Evolutionary conservation across 257 asterid genomes (phyloP).

Genomic region (Vinca minor): DNA sequence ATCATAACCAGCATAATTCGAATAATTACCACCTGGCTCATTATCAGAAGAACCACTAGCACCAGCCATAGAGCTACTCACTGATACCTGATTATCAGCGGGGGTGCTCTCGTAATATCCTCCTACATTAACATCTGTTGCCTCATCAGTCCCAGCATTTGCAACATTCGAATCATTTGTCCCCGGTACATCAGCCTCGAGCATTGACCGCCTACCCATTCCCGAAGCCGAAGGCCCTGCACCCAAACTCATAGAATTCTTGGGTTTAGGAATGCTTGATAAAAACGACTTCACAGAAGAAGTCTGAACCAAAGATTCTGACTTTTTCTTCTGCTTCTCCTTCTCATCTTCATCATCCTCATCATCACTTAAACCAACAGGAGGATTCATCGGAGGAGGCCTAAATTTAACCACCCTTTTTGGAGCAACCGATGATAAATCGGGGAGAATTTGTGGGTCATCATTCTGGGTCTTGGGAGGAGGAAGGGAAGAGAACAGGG

Average conservation of each 20-base stretch:
- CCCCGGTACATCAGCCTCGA: slow-evolving; percentile 47
- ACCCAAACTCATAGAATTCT: slow-evolving; percentile 56
- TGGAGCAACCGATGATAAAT: slow-evolving; percentile 13
- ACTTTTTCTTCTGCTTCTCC: slow-evolving; percentile 49
- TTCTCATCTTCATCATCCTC: slow-evolving; percentile 41
- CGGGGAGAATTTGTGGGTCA: slow-evolving; percentile 8
- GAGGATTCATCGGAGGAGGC: slow-evolving; percentile 59
- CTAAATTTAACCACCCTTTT: slow-evolving; percentile 67
- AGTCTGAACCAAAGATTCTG: slow-evolving; percentile 32
- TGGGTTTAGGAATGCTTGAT: slow-evolving; percentile 72
- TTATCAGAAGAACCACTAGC: slow-evolving; percentile 12
- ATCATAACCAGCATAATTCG: slow-evolving; percentile 25
- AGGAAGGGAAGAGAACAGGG: slow-evolving; percentile 41
- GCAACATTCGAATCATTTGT: slow-evolving; percentile 19
- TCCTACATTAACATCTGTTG: slow-evolving; percentile 16
- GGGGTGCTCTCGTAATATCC: too few relatives aligned
- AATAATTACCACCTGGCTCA: slow-evolving; percentile 24
- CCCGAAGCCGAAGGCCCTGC: slow-evolving; percentile 51
- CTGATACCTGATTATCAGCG: slow-evolving; percentile 17
- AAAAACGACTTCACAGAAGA: slow-evolving; percentile 41
- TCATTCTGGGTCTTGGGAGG: slow-evolving; percentile 18
- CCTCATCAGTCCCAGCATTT: slow-evolving; percentile 16
- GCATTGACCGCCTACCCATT: slow-evolving; percentile 51
- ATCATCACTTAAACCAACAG: slow-evolving; percentile 12
- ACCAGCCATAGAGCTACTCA: slow-evolving; percentile 17